Percentiles rank a stretch among this genome's conserved stretches.
Conservation (phyloP, 148 eudicot genomes). For the Chenopodium album region DNA sequence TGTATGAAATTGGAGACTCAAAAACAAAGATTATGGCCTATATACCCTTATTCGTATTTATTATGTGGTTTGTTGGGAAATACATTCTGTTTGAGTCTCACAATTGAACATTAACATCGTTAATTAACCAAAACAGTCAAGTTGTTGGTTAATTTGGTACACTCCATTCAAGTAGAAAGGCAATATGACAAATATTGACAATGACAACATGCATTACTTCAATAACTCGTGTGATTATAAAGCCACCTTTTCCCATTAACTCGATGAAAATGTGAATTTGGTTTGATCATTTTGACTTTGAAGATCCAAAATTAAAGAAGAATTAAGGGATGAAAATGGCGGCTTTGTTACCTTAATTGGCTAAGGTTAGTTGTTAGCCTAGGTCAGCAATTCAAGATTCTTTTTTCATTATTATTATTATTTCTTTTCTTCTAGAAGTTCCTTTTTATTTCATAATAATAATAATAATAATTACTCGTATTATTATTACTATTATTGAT, state of each 20-base stretch:
- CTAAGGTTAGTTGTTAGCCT: neutral
- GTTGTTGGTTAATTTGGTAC: no score
- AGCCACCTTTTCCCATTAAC: neutral
- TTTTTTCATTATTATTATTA: neutral
- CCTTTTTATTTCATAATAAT: neutral
- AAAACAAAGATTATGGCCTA: no score
- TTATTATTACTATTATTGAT: neutral
- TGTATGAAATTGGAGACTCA: no score
- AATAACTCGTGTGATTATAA: neutral
- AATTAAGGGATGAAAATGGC: neutral
- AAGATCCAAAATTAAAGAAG: neutral
- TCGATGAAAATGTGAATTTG: neutral
- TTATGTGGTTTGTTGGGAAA: no score
- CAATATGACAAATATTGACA: neutral
- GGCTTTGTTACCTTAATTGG: slow-evolving; percentile 2
- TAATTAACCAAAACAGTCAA: neutral
- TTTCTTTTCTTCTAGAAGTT: neutral
- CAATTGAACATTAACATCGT: no score
- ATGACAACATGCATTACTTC: neutral
- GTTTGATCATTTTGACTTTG: slow-evolving; percentile 10
- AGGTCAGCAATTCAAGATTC: neutral
- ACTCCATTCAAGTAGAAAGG: neutral
- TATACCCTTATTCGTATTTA: no score
- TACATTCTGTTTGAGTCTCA: no score
- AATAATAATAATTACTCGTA: no score